Percentiles rank a stretch among this genome's conserved stretches.
Evolutionary conservation across 2,329 filamentous ascomycete species (phyloP).

Genomic region (Aspergillus tamarii): DNA sequence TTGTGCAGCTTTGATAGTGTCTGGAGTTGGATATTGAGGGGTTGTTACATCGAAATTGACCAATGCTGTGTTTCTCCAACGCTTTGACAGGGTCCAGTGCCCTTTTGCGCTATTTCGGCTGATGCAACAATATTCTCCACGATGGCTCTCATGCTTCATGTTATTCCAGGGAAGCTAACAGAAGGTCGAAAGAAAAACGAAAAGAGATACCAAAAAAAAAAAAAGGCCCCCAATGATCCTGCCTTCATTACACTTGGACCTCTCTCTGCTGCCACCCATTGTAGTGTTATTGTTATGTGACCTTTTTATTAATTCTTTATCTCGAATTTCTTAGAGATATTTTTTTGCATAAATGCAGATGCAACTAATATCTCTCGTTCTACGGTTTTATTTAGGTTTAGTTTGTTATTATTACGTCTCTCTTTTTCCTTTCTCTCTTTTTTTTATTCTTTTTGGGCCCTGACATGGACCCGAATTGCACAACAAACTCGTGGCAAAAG

Average conservation of each 20-base stretch:
- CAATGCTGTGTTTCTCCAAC: slow-evolving; percentile 32
- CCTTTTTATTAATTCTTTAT: slow-evolving; percentile 7
- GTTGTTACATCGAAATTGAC: slow-evolving; percentile 35
- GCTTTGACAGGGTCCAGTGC: slow-evolving; percentile 23
- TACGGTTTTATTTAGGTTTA: slow-evolving; percentile 1
- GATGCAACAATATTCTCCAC: slow-evolving; percentile 30
- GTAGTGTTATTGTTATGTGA: background rate
- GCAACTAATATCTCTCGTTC: background rate
- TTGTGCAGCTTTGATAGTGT: slow-evolving; percentile 27
- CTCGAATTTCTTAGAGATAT: slow-evolving; percentile 7
- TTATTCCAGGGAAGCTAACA: slow-evolving; percentile 7
- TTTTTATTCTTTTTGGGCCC: slow-evolving; percentile 26
- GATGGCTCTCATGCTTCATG: slow-evolving; percentile 20
- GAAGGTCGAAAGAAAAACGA: slow-evolving; percentile 7
- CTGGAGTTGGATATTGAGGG: slow-evolving; percentile 24
- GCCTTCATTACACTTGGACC: slow-evolving; percentile 28
- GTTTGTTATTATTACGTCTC: background rate
- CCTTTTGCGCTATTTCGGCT: slow-evolving; percentile 16
- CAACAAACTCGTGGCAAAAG: slow-evolving; percentile 35
- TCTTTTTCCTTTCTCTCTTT: slow-evolving; percentile 3
- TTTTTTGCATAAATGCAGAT: background rate
- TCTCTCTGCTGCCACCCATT: slow-evolving; percentile 32
- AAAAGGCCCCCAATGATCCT: slow-evolving; percentile 11
- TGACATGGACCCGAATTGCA: slow-evolving; percentile 31
- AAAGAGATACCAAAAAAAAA: background rate